Base-by-base conservation (phyloP, 306 rosid species). In the Malus fusca region DNA sequence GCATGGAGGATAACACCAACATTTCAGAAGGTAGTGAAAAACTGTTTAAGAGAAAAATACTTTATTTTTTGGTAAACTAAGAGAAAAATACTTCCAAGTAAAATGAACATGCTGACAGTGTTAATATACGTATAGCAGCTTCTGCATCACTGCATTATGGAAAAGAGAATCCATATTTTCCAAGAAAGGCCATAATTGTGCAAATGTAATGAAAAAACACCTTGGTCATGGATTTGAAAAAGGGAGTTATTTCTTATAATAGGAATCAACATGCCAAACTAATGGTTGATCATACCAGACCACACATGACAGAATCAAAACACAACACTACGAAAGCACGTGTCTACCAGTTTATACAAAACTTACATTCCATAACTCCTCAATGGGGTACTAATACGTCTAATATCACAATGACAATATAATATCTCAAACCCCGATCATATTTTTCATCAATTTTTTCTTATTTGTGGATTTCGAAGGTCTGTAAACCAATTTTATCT, bases 1-100 rank as follows among this genome's bases (percentile, higher is more conserved):
- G 97, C 84, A 62, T 48, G 25, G 64, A 53, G 63, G 73, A 86
- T 83, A 82, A 63, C 77, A 79, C 51, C 51, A 55, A 73, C 55
- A 48, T 68, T 84, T 77, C 77, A 83, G 22, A 69, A 67, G 71
- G 33, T 28, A 62, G 9, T 42, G 53, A 68, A 74, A 77, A 71
- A 40, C 72, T 62, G 44, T 69, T 77, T 5, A 12, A 48, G 19
- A 56, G 59, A 19, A 28, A 18, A 33, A 37, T 66, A 21, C 37
- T 37, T 37, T 37, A 6, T 37, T 37, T 37, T 37, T 37, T 37
- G 42, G 42, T 37, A 37, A 37, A 8, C 42, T 40, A 40, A 40
- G 17, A 55, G 56, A n/a, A 25, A 17, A 31, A 35, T 66, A 19
- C 37, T 21, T 53, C 8, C 13, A 26, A 31, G 59, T 9, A 11